phyloP scores from a whole-genome alignment of 305 asterid genomes.

The Fraxinus xanthoxyloides region DNA sequence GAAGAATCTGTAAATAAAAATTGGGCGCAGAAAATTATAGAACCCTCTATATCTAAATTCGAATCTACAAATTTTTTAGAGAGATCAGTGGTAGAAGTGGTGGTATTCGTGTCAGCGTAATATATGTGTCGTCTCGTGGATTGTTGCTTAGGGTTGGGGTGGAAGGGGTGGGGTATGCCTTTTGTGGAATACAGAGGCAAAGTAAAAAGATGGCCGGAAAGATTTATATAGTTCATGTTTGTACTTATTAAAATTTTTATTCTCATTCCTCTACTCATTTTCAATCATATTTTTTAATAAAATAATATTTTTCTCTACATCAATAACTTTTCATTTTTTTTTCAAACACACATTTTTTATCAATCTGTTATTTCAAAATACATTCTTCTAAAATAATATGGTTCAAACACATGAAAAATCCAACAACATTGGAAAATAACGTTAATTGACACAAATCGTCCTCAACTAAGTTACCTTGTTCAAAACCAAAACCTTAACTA shows the following conservation, averaged over 20 bases:
- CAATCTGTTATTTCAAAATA: no score
- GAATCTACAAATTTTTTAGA: background rate
- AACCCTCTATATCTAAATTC: constrained; percentile 1
- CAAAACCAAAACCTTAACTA: background rate
- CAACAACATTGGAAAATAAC: background rate
- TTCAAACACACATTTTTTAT: no score
- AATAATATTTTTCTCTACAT: no score
- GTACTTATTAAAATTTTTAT: no score
- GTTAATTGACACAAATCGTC: background rate
- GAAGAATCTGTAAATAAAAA: constrained; percentile 24
- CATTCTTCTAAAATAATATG: no score
- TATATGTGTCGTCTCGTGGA: background rate
- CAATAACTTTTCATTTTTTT: no score
- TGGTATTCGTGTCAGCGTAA: background rate
- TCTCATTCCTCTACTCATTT: no score
- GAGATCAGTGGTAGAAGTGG: constrained; percentile 10
- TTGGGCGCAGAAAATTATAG: constrained; percentile 13
- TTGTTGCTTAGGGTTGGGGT: background rate
- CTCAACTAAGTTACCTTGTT: background rate
- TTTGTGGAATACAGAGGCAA: background rate
- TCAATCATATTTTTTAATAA: no score
- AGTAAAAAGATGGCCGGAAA: background rate
- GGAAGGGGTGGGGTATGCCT: background rate
- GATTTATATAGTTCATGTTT: background rate
- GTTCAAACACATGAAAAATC: no score